Evolutionary conservation across 202 grass and related monocot genomes (phyloP), one percentile per base, ranked within the genome.

Genomic region (Miscanthus sacchariflorus): DNA sequence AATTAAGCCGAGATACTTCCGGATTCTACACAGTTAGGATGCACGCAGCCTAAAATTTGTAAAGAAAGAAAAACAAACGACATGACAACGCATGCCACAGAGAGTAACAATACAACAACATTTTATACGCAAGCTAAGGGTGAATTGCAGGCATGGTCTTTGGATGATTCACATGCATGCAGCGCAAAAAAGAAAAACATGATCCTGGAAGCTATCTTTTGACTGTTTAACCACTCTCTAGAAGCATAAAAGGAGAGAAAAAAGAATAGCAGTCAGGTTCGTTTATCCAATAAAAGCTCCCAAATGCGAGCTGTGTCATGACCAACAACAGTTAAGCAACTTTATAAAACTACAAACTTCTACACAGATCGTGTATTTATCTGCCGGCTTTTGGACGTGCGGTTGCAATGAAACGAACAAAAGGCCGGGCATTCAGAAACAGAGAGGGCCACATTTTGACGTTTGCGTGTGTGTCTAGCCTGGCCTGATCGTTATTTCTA

Each of bases 241-340:
- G 43, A 36, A 23, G 64, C 39, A 66, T 67, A 28, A 66, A 48
- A 46, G 63, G 38, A 10, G 3, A 30, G 0, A 7, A 5, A 25
- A 77, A 72, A 9, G 4, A 48, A 10, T 44, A 9, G 5, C 74
- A 50, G 87, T 79, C 66, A 40, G n/a, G 64, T 30, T 11, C 68
- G 17, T 27, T 28, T 36, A 72, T 82, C 75, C 68, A 68, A 84
- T 1, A 13, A 79, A 83, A 90, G 77, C 84, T 25, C 33, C 36
- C 46, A 79, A 90, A 90, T 90, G 89, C 80, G 89, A 80, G 80
- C 84, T 74, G 84, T 80, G 89, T 87, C 89, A 84, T 30, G 69
- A 75, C 44, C 84, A 87, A 70, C 84, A 87, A 61, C 64, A 67
- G 77, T 74, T 79, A 87, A 74, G 56, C 80, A 46, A 42, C 84